These are phyloP conservation scores for Coemansia sp. DNA, from an alignment of 192 early-diverging fungal genomes.

Conservation along the genomic window DNA sequence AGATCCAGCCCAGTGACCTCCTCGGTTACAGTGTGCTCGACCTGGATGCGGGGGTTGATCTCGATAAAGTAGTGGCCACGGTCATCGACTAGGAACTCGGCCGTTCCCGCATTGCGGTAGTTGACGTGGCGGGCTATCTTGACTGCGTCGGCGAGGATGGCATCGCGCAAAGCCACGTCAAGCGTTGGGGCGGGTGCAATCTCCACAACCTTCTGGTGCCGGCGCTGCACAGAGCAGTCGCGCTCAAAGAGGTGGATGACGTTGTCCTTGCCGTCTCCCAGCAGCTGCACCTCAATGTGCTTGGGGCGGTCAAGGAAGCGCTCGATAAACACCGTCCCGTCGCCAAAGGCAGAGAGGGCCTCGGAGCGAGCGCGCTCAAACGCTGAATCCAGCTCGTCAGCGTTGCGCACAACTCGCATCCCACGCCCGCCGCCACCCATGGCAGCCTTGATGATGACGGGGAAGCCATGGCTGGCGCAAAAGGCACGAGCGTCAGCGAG, in stretches of 20 bases:
- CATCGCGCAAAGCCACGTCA: slow-evolving; percentile 62
- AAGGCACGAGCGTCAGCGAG: slow-evolving; percentile 67
- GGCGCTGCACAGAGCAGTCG: slow-evolving; percentile 96
- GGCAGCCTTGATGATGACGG: slow-evolving; percentile 95
- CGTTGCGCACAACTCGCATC: slow-evolving; percentile 89
- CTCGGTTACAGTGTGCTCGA: slow-evolving; percentile 98
- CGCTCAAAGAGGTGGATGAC: slow-evolving; percentile 90
- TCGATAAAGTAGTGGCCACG: slow-evolving; percentile 97
- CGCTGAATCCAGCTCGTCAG: slow-evolving; percentile 65
- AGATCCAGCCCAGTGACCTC: slow-evolving; percentile 96
- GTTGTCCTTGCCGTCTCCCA: slow-evolving; percentile 83
- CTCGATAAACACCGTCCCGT: slow-evolving; percentile 94
- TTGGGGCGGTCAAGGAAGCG: slow-evolving; percentile 86
- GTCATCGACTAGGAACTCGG: slow-evolving; percentile 91
- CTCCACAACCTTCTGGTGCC: slow-evolving; percentile 97
- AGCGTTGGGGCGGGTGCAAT: slow-evolving; percentile 83
- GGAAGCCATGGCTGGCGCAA: slow-evolving; percentile 80
- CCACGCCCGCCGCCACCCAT: slow-evolving; percentile 96
- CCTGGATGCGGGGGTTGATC: slow-evolving; percentile 97
- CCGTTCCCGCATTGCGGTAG: slow-evolving; percentile 96
- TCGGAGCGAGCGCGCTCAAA: slow-evolving; percentile 87
- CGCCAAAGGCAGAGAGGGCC: slow-evolving; percentile 90
- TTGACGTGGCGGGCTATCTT: slow-evolving; percentile 84
- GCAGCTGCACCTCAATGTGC: slow-evolving; percentile 97
- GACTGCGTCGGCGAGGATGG: slow-evolving; percentile 85